Evolutionary conservation across 2,329 filamentous ascomycete genomes (phyloP).

Genomic region (Helotiales sp.): DNA sequence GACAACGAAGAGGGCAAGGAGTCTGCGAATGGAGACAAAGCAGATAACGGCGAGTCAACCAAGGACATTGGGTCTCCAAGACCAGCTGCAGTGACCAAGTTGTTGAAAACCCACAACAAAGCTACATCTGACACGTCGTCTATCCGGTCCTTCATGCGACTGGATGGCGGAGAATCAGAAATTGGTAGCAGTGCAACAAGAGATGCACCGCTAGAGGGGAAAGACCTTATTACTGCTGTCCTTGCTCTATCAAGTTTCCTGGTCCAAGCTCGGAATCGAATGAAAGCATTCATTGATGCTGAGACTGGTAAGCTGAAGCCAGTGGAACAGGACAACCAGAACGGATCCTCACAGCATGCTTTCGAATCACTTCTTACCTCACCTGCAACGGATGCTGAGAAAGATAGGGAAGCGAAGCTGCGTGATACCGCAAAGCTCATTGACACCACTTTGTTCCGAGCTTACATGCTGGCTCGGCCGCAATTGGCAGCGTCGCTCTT

Average conservation of each 20-base stretch:
- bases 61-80: constrained; percentile 30
- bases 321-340: constrained; percentile 38
- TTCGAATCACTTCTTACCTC: constrained; percentile 58
- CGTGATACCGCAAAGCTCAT: constrained; percentile 78
- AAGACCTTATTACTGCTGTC: constrained; percentile 80
- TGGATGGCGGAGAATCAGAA: constrained; percentile 47
- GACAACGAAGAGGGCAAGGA: constrained; percentile 40
- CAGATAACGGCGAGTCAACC: constrained; percentile 18
- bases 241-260: constrained; percentile 84
- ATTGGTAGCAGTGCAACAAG: constrained; percentile 56
- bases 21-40: constrained; percentile 40
- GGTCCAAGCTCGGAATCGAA: constrained; percentile 73
- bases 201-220: constrained; percentile 67
- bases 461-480: constrained; percentile 91
- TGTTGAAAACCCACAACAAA: constrained; percentile 36
- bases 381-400: constrained; percentile 37
- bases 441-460: constrained; percentile 90
- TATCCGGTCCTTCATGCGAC: constrained; percentile 57
- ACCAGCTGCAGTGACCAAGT: constrained; percentile 43
- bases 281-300: constrained; percentile 63
- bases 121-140: constrained; percentile 51
- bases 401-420: constrained; percentile 70
- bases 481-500: constrained; percentile 86
- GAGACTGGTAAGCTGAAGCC: constrained; percentile 62
- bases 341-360: constrained; percentile 47